These are phyloP conservation scores for Solanum etuberosum DNA, from an alignment of 257 asterid species.

Conservation along the genomic window DNA sequence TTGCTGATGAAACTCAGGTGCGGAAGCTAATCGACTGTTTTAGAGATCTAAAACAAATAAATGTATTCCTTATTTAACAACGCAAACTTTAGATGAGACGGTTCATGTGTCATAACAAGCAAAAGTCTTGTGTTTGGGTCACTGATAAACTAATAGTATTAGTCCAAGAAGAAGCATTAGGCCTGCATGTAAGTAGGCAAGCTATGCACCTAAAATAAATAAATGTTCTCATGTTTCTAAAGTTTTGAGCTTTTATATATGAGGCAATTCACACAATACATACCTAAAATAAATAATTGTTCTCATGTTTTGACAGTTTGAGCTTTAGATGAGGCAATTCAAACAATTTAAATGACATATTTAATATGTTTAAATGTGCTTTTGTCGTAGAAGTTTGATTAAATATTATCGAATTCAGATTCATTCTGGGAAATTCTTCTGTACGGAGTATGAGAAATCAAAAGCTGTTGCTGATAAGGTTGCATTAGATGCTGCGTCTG, in stretches of 20 bases:
- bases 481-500: constrained; percentile 70
- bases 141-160: background rate
- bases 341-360: background rate
- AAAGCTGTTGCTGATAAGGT: constrained; percentile 69
- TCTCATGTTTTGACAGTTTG: background rate
- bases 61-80: background rate
- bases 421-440: constrained; percentile 49
- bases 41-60: background rate
- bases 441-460: constrained; percentile 86
- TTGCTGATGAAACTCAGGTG: constrained; percentile 82
- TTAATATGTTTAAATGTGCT: background rate
- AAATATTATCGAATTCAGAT: constrained; percentile 20
- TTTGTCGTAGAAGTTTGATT: background rate
- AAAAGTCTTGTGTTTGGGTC: background rate
- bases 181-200: background rate
- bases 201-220: background rate
- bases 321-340: background rate
- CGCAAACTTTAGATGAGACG: background rate
- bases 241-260: background rate
- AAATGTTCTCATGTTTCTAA: background rate
- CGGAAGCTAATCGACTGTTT: background rate
- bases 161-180: background rate
- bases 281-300: background rate
- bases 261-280: background rate
- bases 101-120: background rate